phyloP scores from a whole-genome alignment of 228 moss, liverwort and hornwort species.

The Sphagnum fallax region DNA sequence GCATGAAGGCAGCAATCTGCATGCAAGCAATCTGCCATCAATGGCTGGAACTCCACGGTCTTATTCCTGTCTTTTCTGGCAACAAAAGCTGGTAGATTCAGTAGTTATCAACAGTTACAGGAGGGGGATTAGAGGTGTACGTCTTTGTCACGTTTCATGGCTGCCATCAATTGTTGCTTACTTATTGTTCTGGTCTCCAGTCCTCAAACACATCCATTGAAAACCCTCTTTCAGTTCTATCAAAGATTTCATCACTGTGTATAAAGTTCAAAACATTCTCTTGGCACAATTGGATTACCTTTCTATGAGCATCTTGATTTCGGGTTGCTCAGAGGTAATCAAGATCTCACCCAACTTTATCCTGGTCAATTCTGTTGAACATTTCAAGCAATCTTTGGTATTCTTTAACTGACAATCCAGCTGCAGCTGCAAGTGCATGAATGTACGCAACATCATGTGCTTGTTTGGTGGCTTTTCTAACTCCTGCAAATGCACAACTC shows the following conservation, averaged over 20 bases:
- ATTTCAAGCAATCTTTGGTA: constrained; percentile 87
- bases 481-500: constrained; percentile 54
- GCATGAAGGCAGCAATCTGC: constrained; percentile 96
- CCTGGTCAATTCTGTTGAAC: constrained; percentile 88
- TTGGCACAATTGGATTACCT: too few relatives aligned
- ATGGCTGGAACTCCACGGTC: neutral
- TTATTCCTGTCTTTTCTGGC: neutral
- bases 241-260: neutral
- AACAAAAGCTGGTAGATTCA: neutral
- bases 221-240: neutral
- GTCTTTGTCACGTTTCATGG: constrained; percentile 98
- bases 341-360: constrained; percentile 66
- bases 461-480: constrained; percentile 59
- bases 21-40: neutral
- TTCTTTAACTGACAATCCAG: constrained; percentile 82
- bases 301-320: too few relatives aligned
- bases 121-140: constrained; percentile 13
- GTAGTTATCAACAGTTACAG: too few relatives aligned
- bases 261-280: neutral
- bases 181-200: constrained; percentile 58
- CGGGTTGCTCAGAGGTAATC: neutral
- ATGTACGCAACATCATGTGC: constrained; percentile 80
- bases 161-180: constrained; percentile 77
- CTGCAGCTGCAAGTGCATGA: constrained; percentile 73
- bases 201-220: neutral